Evolutionary conservation across 2,329 filamentous ascomycete genomes (phyloP).

Genomic region (Fusarium agapanthi): DNA sequence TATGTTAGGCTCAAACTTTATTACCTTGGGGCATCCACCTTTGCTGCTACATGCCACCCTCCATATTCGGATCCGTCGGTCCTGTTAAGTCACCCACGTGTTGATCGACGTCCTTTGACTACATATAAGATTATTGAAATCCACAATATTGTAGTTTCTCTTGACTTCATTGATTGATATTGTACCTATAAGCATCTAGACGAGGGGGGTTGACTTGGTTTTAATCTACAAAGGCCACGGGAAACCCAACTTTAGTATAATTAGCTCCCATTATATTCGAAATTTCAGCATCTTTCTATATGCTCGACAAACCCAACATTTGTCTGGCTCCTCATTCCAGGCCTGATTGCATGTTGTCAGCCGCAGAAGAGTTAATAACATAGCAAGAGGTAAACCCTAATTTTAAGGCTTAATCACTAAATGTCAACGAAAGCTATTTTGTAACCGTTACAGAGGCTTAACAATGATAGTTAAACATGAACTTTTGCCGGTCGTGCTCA

Average conservation of each 20-base stretch:
- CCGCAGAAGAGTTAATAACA: neutral
- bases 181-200: neutral
- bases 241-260: neutral
- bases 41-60: neutral
- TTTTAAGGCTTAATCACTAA: neutral
- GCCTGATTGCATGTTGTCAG: neutral
- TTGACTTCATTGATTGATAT: too few relatives aligned
- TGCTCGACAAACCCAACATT: neutral
- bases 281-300: neutral
- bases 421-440: neutral
- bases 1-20: neutral
- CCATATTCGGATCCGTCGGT: neutral
- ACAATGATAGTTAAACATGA: rapidly evolving
- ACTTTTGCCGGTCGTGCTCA: rapidly evolving
- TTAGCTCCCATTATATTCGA: neutral
- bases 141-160: neutral
- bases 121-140: neutral
- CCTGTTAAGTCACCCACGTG: neutral
- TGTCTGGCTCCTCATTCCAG: rapidly evolving
- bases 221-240: neutral
- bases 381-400: neutral
- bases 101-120: neutral
- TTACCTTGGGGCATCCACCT: neutral
- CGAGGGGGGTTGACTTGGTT: neutral
- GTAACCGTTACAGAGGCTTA: neutral